Evolutionary conservation across 2,329 filamentous ascomycete genomes (phyloP).

Genomic region (Aureobasidium namibiae): DNA sequence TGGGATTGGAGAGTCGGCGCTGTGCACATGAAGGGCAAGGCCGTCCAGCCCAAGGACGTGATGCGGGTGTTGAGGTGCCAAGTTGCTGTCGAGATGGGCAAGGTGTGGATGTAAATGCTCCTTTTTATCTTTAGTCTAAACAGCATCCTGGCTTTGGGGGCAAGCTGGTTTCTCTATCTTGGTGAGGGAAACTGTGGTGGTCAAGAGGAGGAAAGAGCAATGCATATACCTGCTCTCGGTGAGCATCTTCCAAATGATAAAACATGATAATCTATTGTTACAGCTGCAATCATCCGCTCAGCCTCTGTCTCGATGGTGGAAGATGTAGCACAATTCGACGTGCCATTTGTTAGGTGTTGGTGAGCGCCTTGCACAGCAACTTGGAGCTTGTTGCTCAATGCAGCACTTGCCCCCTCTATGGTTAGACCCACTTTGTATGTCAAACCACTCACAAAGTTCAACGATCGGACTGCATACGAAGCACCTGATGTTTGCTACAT

Average conservation of each 20-base stretch:
- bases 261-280: neutral
- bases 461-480: too few relatives aligned
- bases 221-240: neutral
- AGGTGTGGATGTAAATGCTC: constrained; percentile 45
- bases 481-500: neutral
- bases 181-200: too few relatives aligned
- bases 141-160: neutral
- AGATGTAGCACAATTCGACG: too few relatives aligned
- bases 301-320: too few relatives aligned
- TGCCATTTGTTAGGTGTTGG: too few relatives aligned
- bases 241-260: neutral
- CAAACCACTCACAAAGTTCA: too few relatives aligned
- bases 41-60: constrained; percentile 57
- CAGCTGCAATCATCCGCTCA: neutral
- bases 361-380: too few relatives aligned
- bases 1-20: constrained; percentile 60
- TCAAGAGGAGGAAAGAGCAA: neutral
- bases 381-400: too few relatives aligned
- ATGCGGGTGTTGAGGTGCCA: constrained; percentile 63
- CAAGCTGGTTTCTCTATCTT: neutral
- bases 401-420: too few relatives aligned
- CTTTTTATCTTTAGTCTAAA: neutral
- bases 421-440: too few relatives aligned
- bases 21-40: constrained; percentile 46
- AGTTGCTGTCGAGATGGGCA: constrained; percentile 65